These are phyloP conservation scores for Podosphaera fusca DNA, from an alignment of 2,329 filamentous ascomycete genomes.

Conservation along the genomic window DNA sequence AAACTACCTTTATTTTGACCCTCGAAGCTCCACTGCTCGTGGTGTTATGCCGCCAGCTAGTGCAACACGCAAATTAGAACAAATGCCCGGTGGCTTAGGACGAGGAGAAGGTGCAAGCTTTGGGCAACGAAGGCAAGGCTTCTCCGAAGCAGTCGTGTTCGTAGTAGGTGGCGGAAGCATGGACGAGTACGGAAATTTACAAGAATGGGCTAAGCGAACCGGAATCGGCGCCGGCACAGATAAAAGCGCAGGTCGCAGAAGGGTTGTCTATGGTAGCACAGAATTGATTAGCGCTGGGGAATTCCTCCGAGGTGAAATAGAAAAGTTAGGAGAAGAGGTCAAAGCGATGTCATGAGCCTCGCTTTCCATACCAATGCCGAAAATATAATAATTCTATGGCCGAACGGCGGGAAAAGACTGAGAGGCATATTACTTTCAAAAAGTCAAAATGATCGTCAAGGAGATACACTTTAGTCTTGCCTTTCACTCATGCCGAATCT, in stretches of 20 bases:
- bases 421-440: too few species aligned
- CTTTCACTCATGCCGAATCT: too few species aligned
- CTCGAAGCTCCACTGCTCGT: constrained; percentile 73
- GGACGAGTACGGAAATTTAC: constrained; percentile 94
- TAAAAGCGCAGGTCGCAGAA: constrained; percentile 41
- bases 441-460: too few species aligned
- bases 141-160: constrained; percentile 80
- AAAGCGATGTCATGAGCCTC: neutral
- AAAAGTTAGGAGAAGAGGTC: constrained; percentile 34
- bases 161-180: constrained; percentile 90
- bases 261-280: constrained; percentile 88
- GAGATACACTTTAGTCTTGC: too few species aligned
- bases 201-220: constrained; percentile 80
- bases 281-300: constrained; percentile 50
- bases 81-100: constrained; percentile 24
- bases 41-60: constrained; percentile 74
- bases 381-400: too few species aligned
- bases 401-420: too few species aligned
- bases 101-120: constrained; percentile 61
- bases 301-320: constrained; percentile 40
- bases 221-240: constrained; percentile 25
- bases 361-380: neutral
- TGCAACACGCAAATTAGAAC: constrained; percentile 23
- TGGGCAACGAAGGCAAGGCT: constrained; percentile 73
- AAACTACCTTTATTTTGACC: constrained; percentile 92